Percentiles rank a stretch among this genome's conserved stretches.
phyloP scores from a whole-genome alignment of 345 rosid genomes.

The Dimocarpus longan region DNA sequence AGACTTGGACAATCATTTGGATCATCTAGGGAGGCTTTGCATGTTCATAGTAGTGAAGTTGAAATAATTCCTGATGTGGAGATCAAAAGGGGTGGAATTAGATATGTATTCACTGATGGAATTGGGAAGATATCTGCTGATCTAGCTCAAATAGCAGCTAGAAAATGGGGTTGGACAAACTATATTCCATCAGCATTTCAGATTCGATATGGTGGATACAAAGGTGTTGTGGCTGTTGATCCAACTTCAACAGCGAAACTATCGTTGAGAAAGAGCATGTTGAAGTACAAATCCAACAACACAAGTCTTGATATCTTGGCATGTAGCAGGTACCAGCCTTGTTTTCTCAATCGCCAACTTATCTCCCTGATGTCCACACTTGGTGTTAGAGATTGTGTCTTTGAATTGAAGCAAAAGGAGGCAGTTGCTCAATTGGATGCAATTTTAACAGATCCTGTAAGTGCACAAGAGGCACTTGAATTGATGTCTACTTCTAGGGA shows the following conservation, averaged over 20 bases:
- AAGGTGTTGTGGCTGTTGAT: slow-evolving; percentile 57
- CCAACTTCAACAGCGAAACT: slow-evolving; percentile 41
- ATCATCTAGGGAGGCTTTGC: slow-evolving; percentile 49
- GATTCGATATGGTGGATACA: slow-evolving; percentile 53
- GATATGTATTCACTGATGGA: slow-evolving; percentile 51
- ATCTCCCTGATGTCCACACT: slow-evolving; percentile 48
- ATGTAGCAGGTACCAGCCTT: slow-evolving; percentile 46
- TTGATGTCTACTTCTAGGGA: slow-evolving; percentile 42
- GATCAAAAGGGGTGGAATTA: slow-evolving; percentile 10
- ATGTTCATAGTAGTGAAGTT: slow-evolving; percentile 32
- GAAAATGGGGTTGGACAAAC: slow-evolving; percentile 38
- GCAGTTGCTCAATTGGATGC: slow-evolving; percentile 44
- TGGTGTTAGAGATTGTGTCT: slow-evolving; percentile 36
- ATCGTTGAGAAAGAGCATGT: slow-evolving; percentile 51
- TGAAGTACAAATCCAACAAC: slow-evolving; percentile 41
- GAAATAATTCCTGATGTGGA: slow-evolving; percentile 40
- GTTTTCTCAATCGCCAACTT: slow-evolving; percentile 48
- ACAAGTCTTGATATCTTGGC: slow-evolving; percentile 43
- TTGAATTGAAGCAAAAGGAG: slow-evolving; percentile 41
- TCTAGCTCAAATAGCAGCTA: slow-evolving; percentile 39
- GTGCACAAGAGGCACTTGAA: slow-evolving; percentile 44
- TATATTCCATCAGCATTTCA: slow-evolving; percentile 49
- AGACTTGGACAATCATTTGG: slow-evolving; percentile 53
- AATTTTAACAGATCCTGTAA: slow-evolving; percentile 36
- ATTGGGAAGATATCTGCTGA: slow-evolving; percentile 51